Conservation (phyloP, 495 filamentous ascomycete genomes). For the Achaetomiella virescens region DNA sequence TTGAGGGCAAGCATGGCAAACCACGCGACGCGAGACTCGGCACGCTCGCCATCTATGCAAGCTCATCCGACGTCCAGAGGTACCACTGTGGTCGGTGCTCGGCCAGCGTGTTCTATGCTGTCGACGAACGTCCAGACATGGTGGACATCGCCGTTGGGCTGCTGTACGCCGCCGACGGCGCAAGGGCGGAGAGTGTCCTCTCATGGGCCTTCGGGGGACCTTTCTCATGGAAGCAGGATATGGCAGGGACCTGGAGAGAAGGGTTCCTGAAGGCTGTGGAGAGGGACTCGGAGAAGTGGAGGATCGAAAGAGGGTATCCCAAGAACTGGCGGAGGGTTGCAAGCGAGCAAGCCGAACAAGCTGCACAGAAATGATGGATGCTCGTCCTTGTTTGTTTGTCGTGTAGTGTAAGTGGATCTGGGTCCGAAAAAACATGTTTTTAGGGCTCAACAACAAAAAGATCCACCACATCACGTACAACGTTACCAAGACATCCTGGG, state of each 20-base stretch:
- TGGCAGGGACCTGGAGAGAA: constrained; percentile 24
- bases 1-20: constrained; percentile 12
- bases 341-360: constrained; percentile 9
- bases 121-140: constrained; percentile 36
- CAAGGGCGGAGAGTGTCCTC: constrained; percentile 39
- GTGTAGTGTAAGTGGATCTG: background rate
- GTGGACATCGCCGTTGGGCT: constrained; percentile 49
- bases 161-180: constrained; percentile 41
- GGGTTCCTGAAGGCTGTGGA: constrained; percentile 11
- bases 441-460: background rate
- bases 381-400: background rate
- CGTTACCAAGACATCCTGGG: background rate
- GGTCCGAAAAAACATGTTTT: too few species aligned
- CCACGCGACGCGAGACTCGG: constrained; percentile 33
- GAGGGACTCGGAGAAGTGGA: constrained; percentile 19
- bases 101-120: constrained; percentile 45
- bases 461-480: too few species aligned
- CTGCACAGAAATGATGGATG: background rate
- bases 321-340: constrained; percentile 20
- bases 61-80: constrained; percentile 39
- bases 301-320: constrained; percentile 20
- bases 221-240: constrained; percentile 17
- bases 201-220: constrained; percentile 20
- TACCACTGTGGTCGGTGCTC: constrained; percentile 51
- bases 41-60: constrained; percentile 41